Evolutionary conservation across 163 green algal genomes (phyloP), one percentile per base, ranked within the genome.

Genomic region (Prototheca wickerhamii): DNA sequence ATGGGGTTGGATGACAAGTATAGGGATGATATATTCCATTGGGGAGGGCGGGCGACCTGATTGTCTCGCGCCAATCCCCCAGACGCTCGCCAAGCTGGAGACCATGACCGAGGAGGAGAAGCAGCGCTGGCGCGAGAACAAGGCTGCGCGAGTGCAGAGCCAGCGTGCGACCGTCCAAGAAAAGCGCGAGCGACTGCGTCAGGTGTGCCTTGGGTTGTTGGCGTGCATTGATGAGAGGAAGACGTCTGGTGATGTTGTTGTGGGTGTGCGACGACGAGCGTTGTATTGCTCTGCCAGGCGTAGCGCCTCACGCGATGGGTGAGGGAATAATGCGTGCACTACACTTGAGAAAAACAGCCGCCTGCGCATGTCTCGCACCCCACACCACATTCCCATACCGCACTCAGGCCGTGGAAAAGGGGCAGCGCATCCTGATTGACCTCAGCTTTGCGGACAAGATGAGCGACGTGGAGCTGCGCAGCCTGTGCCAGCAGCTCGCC

Each of bases 341-440:
- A n/a, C n/a, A n/a, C n/a, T n/a, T n/a, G n/a, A n/a, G n/a, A n/a
- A n/a, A 37, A 28, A 26, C 53, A 7, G 35, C 26, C 23, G 12
- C 31, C 20, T 17, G 25, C 7, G 20, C 25, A 51, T 2, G 34
- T 29, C 28, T 25, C 31, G 18, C 43, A 23, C 5, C n/a, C 5
- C 7, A 18, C 23, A 31, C 21, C 17, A 18, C 4, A 4, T 60
- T 42, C 20, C n/a, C n/a, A n/a, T n/a, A n/a, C n/a, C n/a, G 5
- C 55, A 44, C 59, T 32, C 65, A 78, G 64, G 74, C 75, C 3
- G 50, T 87, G 49, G 46, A 58, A 5, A 59, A 44, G 18, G 78
- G 81, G 23, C 82, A 87, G 72, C 68, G 71, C 37, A 62, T 90
- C 7, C 58, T 86, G 3, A 63, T 90, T 6, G 84, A 90, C 60